These are phyloP conservation scores for Aspergillus sclerotioniger DNA, from an alignment of 495 filamentous ascomycete species.

Conservation along the genomic window DNA sequence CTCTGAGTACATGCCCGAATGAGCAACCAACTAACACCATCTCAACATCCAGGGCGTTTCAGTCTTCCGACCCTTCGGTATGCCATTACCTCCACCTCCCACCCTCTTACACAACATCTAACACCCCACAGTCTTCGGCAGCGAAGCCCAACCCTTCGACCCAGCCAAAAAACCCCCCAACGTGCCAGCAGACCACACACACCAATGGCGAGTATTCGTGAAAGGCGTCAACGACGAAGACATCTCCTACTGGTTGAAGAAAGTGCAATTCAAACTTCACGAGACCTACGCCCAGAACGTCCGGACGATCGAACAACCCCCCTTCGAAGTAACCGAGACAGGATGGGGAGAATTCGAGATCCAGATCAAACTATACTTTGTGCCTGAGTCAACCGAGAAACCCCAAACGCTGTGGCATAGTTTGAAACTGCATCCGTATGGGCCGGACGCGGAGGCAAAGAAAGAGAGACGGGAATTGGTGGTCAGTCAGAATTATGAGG, in stretches of 20 bases:
- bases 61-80: conserved; percentile 71
- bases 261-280: conserved; percentile 96
- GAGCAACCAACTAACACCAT: conserved; percentile 18
- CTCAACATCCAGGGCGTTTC: conserved; percentile 57
- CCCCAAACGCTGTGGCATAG: conserved; percentile 88
- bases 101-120: conserved; percentile 1
- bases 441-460: conserved; percentile 72
- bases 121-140: conserved; percentile 63
- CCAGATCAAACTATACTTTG: conserved; percentile 87
- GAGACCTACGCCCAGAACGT: conserved; percentile 88
- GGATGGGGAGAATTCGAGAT: conserved; percentile 99
- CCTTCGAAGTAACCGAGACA: conserved; percentile 86
- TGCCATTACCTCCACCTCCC: neutral
- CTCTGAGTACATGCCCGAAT: neutral
- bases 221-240: conserved; percentile 80
- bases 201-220: conserved; percentile 92
- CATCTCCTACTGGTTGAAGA: conserved; percentile 92
- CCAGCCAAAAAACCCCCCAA: conserved; percentile 62
- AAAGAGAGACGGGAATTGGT: conserved; percentile 64
- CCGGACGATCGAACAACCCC: conserved; percentile 70
- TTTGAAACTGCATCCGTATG: conserved; percentile 88
- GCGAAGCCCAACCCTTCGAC: conserved; percentile 72
- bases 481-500: conserved; percentile 76
- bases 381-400: conserved; percentile 81
- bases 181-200: conserved; percentile 76